Evolutionary conservation across 495 filamentous ascomycete species (phyloP).

Genomic region (Aspergillus conjunctus): DNA sequence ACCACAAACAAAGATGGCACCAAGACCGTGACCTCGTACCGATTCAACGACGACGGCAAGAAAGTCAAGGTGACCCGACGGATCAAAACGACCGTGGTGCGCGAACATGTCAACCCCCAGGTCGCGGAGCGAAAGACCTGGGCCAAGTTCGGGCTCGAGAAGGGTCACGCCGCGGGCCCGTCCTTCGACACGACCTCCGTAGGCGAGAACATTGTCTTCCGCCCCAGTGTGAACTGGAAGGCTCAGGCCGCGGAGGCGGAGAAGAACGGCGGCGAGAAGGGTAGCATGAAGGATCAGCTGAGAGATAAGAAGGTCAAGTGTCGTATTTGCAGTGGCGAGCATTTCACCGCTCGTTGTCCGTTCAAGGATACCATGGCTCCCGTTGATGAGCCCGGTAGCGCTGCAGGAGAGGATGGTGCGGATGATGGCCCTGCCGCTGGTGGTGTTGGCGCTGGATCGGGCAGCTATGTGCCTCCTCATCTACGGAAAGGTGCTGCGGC

Average conservation of each 20-base stretch:
- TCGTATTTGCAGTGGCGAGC: conserved; percentile 96
- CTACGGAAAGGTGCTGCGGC: conserved; percentile 70
- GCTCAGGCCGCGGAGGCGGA: conserved; percentile 80
- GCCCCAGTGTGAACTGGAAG: conserved; percentile 87
- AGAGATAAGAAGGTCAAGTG: conserved; percentile 99
- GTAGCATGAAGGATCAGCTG: conserved; percentile 81
- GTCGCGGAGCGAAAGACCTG: conserved; percentile 91
- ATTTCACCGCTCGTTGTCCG: conserved; percentile 95
- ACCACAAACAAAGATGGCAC: conserved; percentile 96
- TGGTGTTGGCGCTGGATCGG: conserved; percentile 65
- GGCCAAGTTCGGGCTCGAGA: conserved; percentile 90
- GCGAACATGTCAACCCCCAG: conserved; percentile 92
- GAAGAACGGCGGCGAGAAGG: conserved; percentile 71
- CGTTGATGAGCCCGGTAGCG: conserved; percentile 65
- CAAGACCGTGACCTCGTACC: conserved; percentile 89
- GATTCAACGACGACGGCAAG: conserved; percentile 88
- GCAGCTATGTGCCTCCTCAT: conserved; percentile 91
- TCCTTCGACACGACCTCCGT: conserved; percentile 85
- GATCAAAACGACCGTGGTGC: conserved; percentile 84
- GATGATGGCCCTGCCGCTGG: conserved; percentile 54
- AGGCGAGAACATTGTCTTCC: conserved; percentile 97
- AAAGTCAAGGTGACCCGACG: conserved; percentile 95
- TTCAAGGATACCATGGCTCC: conserved; percentile 83
- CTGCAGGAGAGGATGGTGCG: conserved; percentile 44
- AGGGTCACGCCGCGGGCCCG: conserved; percentile 66